Evolutionary conservation across 306 rosid genomes (phyloP).

Genomic region (Pueraria montana): DNA sequence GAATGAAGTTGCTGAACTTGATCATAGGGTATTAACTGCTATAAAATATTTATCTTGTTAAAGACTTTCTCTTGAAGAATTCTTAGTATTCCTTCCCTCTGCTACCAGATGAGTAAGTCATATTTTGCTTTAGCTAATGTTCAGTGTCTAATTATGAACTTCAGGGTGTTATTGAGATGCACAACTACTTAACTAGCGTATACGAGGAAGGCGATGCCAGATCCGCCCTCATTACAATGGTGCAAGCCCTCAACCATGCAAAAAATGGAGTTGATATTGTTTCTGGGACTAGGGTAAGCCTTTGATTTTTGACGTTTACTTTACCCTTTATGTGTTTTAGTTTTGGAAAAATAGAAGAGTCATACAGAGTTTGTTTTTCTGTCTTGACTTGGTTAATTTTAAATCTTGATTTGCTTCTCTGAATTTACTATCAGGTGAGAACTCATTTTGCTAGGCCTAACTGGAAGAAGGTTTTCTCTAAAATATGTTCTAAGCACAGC

Average conservation of each 20-base stretch:
- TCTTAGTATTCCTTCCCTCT: slow-evolving; percentile 20
- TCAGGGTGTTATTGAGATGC: slow-evolving; percentile 98
- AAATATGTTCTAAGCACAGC: slow-evolving; percentile 81
- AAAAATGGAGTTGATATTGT: slow-evolving; percentile 95
- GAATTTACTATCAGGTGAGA: slow-evolving; percentile 66
- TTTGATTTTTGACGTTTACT: slow-evolving; percentile 5
- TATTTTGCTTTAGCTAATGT: slow-evolving; percentile 39
- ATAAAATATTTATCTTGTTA: slow-evolving; percentile 4
- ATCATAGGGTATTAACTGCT: slow-evolving; percentile 74
- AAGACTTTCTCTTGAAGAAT: slow-evolving; percentile 28
- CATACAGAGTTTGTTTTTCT: background rate
- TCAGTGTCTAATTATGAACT: slow-evolving; percentile 43
- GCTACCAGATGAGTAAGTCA: slow-evolving; percentile 23
- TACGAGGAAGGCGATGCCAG: slow-evolving; percentile 98
- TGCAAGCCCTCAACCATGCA: slow-evolving; percentile 97
- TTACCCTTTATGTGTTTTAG: slow-evolving; percentile 22
- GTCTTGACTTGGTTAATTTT: background rate
- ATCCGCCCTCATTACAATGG: slow-evolving; percentile 97
- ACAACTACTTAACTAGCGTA: slow-evolving; percentile 94
- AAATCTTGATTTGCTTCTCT: background rate
- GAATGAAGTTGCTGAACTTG: slow-evolving; percentile 92
- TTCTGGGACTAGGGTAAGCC: slow-evolving; percentile 89
- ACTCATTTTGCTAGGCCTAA: slow-evolving; percentile 99
- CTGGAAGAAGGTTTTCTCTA: slow-evolving; percentile 95
- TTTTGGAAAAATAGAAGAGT: background rate